Evolutionary conservation across 805 yeast species (phyloP).

Genomic region (Wickerhamiella brachini): DNA sequence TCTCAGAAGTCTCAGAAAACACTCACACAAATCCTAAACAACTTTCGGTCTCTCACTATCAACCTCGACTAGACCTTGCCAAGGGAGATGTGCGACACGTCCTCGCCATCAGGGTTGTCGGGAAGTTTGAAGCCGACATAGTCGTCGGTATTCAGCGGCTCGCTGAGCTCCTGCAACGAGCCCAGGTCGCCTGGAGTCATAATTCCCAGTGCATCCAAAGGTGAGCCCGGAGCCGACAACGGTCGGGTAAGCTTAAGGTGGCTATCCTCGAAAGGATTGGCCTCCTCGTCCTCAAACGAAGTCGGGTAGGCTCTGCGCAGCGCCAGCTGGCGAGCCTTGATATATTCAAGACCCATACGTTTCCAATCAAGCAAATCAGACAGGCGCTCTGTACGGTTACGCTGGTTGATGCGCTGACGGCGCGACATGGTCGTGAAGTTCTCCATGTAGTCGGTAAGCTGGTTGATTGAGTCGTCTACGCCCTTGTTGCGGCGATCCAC

Average conservation of each 20-base stretch:
- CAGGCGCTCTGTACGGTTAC: conserved; percentile 90
- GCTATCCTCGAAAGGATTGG: conserved; percentile 22
- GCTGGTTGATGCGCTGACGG: conserved; percentile 93
- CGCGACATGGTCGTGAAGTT: conserved; percentile 79
- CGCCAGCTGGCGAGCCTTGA: conserved; percentile 86
- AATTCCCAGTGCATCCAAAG: conserved; percentile 54
- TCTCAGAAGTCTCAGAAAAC: no score
- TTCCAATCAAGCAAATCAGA: conserved; percentile 93
- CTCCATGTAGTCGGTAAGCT: conserved; percentile 77
- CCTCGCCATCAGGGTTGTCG: conserved; percentile 26
- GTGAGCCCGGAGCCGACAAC: conserved; percentile 93
- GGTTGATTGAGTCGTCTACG: conserved; percentile 87
- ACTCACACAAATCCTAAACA: no score
- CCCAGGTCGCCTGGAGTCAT: conserved; percentile 99
- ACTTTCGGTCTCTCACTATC: no score
- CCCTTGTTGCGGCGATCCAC: conserved; percentile 88
- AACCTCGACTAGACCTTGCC: background rate
- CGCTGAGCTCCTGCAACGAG: conserved; percentile 81
- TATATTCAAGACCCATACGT: conserved; percentile 93
- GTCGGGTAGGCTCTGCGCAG: conserved; percentile 90
- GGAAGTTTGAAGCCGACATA: conserved; percentile 37
- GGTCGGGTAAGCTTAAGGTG: conserved; percentile 67
- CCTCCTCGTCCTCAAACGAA: conserved; percentile 35
- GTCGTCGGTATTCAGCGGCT: conserved; percentile 58
- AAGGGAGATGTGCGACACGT: conserved; percentile 1